Evolutionary conservation across 2,329 filamentous ascomycete genomes (phyloP).

Genomic region (Talaromyces verruculosus): DNA sequence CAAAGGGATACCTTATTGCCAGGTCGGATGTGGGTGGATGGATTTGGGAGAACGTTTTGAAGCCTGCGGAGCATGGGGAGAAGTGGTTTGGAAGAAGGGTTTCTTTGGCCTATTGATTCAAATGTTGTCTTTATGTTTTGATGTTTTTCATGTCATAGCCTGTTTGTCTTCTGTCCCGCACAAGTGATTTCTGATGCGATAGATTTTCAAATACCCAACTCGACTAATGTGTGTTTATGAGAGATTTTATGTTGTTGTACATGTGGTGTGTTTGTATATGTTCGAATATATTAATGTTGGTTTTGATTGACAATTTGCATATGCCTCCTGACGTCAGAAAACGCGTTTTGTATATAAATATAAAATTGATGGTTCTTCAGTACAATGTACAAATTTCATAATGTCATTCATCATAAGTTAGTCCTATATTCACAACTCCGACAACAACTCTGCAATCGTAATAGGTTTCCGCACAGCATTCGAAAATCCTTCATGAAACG

Average conservation of each 20-base stretch:
- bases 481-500: slow-evolving; percentile 84
- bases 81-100: slow-evolving; percentile 28
- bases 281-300: not conserved
- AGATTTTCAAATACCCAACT: not conserved
- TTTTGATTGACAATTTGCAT: not conserved
- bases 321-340: not conserved
- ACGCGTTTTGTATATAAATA: not conserved
- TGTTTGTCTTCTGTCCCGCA: not conserved
- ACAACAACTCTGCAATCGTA: slow-evolving; percentile 73
- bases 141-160: not conserved
- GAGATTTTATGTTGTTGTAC: not conserved
- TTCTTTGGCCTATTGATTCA: slow-evolving; percentile 24
- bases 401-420: not conserved
- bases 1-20: slow-evolving; percentile 37
- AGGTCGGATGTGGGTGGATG: slow-evolving; percentile 39
- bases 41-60: slow-evolving; percentile 33
- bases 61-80: slow-evolving; percentile 23
- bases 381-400: not conserved
- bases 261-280: not conserved
- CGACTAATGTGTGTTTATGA: not conserved
- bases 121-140: not conserved
- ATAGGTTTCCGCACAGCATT: slow-evolving; percentile 91
- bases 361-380: not conserved
- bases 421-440: slow-evolving; percentile 27
- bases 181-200: not conserved